phyloP scores from a whole-genome alignment of 1,284 basidiomycete genomes.

The Boletus semigastroideus region DNA sequence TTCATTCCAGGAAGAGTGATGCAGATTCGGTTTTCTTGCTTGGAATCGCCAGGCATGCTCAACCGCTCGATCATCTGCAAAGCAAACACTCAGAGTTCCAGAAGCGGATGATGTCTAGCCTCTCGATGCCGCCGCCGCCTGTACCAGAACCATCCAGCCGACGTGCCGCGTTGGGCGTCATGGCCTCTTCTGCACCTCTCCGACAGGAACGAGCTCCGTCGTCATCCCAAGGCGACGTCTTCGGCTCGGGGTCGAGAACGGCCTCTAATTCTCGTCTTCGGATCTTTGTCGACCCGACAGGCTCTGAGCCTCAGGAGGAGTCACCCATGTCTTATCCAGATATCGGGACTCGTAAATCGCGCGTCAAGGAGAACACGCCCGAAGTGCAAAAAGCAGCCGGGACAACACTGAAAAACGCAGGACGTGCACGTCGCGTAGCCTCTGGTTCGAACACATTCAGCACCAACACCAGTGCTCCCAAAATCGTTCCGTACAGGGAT shows the following conservation, averaged over 20 bases:
- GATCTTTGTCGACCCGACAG: conserved; percentile 69
- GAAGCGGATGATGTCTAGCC: conserved; percentile 68
- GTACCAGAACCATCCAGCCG: conserved; percentile 32
- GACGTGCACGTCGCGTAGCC: conserved; percentile 50
- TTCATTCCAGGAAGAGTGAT: conserved; percentile 64
- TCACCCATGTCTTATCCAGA: conserved; percentile 60
- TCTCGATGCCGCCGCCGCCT: conserved; percentile 36
- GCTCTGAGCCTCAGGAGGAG: conserved; percentile 44
- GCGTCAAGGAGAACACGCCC: conserved; percentile 72
- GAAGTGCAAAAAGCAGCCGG: conserved; percentile 66
- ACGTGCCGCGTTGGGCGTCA: conserved; percentile 38
- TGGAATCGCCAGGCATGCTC: conserved; percentile 79
- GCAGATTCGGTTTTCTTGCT: conserved; percentile 87
- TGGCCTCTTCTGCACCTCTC: conserved; percentile 28
- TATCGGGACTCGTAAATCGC: conserved; percentile 68
- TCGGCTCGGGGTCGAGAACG: conserved; percentile 25
- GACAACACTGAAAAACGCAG: conserved; percentile 60
- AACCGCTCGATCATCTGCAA: conserved; percentile 75
- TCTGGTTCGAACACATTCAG: conserved; percentile 40
- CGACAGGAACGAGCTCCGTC: conserved; percentile 18
- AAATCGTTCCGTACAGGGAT: conserved; percentile 59
- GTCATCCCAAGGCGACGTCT: conserved; percentile 25
- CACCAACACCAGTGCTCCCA: conserved; percentile 32
- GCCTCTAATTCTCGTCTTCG: conserved; percentile 57
- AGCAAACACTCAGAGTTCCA: conserved; percentile 79